Evolutionary conservation across 306 rosid genomes (phyloP).

Genomic region (Herpetospermum pedunculosum): DNA sequence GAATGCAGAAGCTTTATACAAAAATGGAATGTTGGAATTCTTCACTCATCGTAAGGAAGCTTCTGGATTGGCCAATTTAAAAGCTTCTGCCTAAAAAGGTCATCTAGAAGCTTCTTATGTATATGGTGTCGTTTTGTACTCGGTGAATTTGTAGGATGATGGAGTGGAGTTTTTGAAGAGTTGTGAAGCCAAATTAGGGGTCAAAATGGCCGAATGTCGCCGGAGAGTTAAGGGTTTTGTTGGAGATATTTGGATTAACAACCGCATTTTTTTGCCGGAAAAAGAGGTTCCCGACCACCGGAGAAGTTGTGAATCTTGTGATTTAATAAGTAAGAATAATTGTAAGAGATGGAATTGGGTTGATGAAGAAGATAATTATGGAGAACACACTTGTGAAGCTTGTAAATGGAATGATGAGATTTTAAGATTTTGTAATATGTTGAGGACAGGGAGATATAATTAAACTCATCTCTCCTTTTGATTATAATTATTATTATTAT

Average conservation of each 20-base stretch:
- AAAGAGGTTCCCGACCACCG: too few species aligned
- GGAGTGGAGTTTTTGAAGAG: conserved; percentile 11
- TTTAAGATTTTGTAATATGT: too few species aligned
- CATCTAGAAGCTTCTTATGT: conserved; percentile 21
- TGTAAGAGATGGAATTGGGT: too few species aligned
- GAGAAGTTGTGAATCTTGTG: too few species aligned
- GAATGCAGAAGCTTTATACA: conserved; percentile 25
- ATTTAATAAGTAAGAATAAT: too few species aligned
- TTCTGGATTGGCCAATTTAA: conserved; percentile 18
- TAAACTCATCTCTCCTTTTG: too few species aligned
- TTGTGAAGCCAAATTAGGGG: background rate
- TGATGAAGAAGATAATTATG: too few species aligned
- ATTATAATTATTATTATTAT: too few species aligned
- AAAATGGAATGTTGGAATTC: conserved; percentile 28
- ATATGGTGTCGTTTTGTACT: conserved; percentile 23
- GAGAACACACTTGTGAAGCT: too few species aligned
- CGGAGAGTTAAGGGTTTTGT: conserved; percentile 15
- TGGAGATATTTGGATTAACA: conserved; percentile 20
- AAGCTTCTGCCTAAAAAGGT: conserved; percentile 16
- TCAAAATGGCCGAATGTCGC: too few species aligned
- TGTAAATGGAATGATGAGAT: too few species aligned
- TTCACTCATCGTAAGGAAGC: background rate
- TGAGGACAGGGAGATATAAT: too few species aligned
- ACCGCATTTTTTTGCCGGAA: background rate
- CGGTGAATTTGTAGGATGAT: background rate